Evolutionary conservation across 192 early-diverging fungal genomes (phyloP).

Genomic region (Chytriomyces hyalinus): DNA sequence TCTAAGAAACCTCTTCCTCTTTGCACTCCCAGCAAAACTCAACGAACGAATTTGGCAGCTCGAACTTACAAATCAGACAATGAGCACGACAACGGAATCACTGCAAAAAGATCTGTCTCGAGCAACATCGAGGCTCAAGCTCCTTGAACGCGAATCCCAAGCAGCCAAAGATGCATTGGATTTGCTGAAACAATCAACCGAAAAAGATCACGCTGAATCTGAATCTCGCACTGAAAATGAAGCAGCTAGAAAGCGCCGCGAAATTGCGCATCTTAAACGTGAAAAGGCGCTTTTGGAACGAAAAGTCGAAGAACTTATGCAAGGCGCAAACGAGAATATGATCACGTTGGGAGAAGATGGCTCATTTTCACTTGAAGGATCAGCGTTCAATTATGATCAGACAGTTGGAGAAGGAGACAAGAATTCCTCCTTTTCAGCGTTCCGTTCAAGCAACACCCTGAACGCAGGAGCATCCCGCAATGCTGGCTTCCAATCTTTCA

Average conservation of each 20-base stretch:
- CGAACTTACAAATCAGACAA: constrained; percentile 42
- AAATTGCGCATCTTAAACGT: constrained; percentile 29
- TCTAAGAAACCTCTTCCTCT: neutral
- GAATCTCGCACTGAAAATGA: constrained; percentile 36
- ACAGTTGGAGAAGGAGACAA: too few relatives aligned
- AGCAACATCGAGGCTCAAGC: constrained; percentile 9
- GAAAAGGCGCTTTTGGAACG: constrained; percentile 37
- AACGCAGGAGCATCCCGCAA: too few relatives aligned
- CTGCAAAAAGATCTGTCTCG: constrained; percentile 33
- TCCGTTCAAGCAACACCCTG: too few relatives aligned
- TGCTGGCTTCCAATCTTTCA: too few relatives aligned
- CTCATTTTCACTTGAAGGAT: too few relatives aligned
- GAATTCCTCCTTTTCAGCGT: too few relatives aligned
- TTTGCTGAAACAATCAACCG: constrained; percentile 30
- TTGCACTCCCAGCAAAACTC: constrained; percentile 30
- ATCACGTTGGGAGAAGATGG: too few relatives aligned
- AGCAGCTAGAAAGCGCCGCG: constrained; percentile 21
- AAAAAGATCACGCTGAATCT: neutral
- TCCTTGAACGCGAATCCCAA: constrained; percentile 25
- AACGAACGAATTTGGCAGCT: constrained; percentile 50
- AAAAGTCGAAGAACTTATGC: constrained; percentile 7
- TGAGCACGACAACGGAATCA: constrained; percentile 26
- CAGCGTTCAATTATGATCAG: too few relatives aligned
- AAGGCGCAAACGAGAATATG: neutral
- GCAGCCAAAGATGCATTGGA: constrained; percentile 27